Percentiles rank a stretch among this genome's conserved stretches.
Evolutionary conservation across 805 yeast genomes (phyloP).

Genomic region (Suhomyces sp.): DNA sequence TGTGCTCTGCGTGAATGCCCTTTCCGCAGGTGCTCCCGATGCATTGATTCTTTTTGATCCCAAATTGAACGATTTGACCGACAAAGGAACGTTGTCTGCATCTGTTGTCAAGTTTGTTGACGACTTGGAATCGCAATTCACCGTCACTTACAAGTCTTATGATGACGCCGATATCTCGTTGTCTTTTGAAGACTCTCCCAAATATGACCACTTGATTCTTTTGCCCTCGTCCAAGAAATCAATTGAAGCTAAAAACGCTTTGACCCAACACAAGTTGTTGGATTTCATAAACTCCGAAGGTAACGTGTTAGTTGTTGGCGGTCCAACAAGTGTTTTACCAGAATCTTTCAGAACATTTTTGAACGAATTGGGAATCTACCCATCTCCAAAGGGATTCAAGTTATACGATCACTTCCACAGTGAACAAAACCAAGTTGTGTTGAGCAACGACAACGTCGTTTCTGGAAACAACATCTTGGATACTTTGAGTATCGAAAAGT

Average conservation of each 20-base stretch:
- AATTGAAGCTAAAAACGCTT: constrained; percentile 25
- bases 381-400: constrained; percentile 72
- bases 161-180: constrained; percentile 18
- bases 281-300: constrained; percentile 69
- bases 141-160: constrained; percentile 24
- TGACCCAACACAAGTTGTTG: constrained; percentile 45
- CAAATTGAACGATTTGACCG: constrained; percentile 19
- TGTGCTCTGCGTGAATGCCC: constrained; percentile 3
- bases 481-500: constrained; percentile 9
- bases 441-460: constrained; percentile 28
- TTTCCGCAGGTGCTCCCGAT: constrained; percentile 5
- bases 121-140: constrained; percentile 18
- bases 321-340: constrained; percentile 32
- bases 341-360: constrained; percentile 58
- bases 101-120: constrained; percentile 22
- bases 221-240: constrained; percentile 38
- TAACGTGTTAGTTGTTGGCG: constrained; percentile 67
- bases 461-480: constrained; percentile 11
- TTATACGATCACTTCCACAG: constrained; percentile 64
- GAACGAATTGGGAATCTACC: constrained; percentile 77
- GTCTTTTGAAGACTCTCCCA: constrained; percentile 23
- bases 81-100: constrained; percentile 13
- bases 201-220: constrained; percentile 31
- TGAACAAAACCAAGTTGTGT: constrained; percentile 27
- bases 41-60: constrained; percentile 37